Evolutionary conservation across 2,329 filamentous ascomycete species (phyloP).

Genomic region (Fonsecaea erecta): DNA sequence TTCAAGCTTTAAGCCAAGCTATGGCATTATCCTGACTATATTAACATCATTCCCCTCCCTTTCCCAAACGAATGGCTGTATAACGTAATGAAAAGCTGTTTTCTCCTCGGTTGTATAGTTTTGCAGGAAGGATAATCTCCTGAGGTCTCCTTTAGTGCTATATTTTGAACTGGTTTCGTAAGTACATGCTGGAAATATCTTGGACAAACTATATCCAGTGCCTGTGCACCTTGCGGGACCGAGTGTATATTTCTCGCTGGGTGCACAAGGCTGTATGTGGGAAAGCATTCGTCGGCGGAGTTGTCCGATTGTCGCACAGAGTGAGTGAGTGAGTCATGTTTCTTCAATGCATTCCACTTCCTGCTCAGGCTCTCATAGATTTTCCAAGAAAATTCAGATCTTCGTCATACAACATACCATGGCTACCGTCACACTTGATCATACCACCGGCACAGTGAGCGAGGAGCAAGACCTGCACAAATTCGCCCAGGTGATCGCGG

Average conservation of each 20-base stretch:
- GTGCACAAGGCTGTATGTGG: neutral
- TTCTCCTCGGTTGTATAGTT: neutral
- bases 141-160: neutral
- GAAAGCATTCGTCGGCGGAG: neutral
- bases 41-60: neutral
- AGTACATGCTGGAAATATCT: neutral
- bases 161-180: neutral
- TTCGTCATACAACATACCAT: neutral
- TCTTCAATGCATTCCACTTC: neutral
- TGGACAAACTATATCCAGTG: neutral
- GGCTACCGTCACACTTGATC: neutral
- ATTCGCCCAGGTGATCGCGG: slow-evolving; percentile 23
- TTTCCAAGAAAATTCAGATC: neutral
- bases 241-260: neutral
- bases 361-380: neutral
- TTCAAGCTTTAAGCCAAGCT: neutral
- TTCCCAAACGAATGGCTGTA: neutral
- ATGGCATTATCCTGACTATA: slow-evolving; percentile 2
- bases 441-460: neutral
- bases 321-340: neutral
- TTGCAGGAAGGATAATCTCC: neutral
- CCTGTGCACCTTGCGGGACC: neutral
- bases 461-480: slow-evolving; percentile 12
- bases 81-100: neutral
- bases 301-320: neutral